Percentiles rank a stretch among this genome's conserved stretches.
These are phyloP conservation scores for Hortaea sp. DNA, from an alignment of 2,329 filamentous ascomycete species.

Conservation along the genomic window DNA sequence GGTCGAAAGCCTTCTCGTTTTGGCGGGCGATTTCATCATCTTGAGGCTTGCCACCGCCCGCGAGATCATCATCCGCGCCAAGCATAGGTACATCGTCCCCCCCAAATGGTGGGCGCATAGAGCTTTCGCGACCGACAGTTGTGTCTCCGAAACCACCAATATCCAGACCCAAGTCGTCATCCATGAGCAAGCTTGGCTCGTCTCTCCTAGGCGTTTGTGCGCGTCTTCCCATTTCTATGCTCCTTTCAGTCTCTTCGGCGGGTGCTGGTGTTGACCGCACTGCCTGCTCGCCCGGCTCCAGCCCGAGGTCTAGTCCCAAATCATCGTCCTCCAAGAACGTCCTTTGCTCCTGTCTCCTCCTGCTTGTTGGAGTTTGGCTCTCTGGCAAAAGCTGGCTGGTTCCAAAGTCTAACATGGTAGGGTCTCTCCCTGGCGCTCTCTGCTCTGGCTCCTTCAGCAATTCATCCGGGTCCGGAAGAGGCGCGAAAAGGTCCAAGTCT, in stretches of 20 bases:
- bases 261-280: constrained; percentile 27
- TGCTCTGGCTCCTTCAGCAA: constrained; percentile 44
- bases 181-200: constrained; percentile 49
- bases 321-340: constrained; percentile 46
- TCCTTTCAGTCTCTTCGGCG: constrained; percentile 28
- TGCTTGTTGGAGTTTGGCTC: constrained; percentile 19
- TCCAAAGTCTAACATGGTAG: constrained; percentile 43
- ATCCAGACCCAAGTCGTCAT: constrained; percentile 51
- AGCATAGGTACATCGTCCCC: constrained; percentile 17
- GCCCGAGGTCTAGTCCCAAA: constrained; percentile 56
- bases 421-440: constrained; percentile 28
- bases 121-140: constrained; percentile 15
- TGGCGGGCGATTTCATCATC: constrained; percentile 31
- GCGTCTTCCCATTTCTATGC: constrained; percentile 84
- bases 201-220: constrained; percentile 51
- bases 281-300: constrained; percentile 28
- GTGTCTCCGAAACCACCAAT: constrained; percentile 28
- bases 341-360: constrained; percentile 12
- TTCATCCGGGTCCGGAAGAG: constrained; percentile 72
- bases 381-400: constrained; percentile 68
- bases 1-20: constrained; percentile 21
- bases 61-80: constrained; percentile 28
- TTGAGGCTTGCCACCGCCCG: constrained; percentile 34
- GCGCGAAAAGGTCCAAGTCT: constrained; percentile 74
- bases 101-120: constrained; percentile 7